Evolutionary conservation across 2,329 filamentous ascomycete species (phyloP), one percentile per base, ranked within the genome.

Genomic region (Aureobasidium sp.): DNA sequence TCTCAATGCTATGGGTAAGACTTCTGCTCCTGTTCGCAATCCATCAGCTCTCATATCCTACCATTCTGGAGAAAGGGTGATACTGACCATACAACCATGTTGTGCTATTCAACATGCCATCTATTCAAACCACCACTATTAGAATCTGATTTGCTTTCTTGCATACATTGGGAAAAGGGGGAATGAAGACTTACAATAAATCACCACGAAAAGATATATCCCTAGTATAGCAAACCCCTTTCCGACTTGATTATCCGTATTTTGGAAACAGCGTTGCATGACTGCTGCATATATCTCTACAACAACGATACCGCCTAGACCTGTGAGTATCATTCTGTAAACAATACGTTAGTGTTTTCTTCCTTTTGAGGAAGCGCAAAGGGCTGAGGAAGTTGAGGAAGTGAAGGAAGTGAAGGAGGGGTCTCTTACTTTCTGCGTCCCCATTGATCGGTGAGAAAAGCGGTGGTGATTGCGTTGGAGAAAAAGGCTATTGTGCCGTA

Each of bases 201-300:
- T 79, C 3, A 87, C 81, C 2, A 85, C 87, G 67, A 88, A 89
- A 0, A 89, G 76, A 67, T 88, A 89, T 31, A 89, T 88, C 0
- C 86, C 87, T 1, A 89, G 75, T 33, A 89, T 82, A 1, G 87
- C 85, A 71, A 89, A 89, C 0, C 85, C 87, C 70, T 89, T 88
- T 43, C 87, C 87, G 33, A 88, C 71, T 6, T 76, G 75, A 71
- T 88, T 88, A 65, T 86, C 73, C 0, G 83, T 86, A 67, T 86
- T 78, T 70, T 88, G 85, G 71, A 88, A 89, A 53, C 82, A 73
- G 33, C 80, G 78, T 73, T 89, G 87, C 85, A 89, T 88, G 48
- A 88, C 82, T 1, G 87, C 85, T 0, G 86, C 80, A 69, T 89
- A 89, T 61, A 88, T 87, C 70, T 88, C 85, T 55, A 87, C 82